A percentile compares a stretch with the other conserved stretches of the same genome.
Conservation (phyloP, 441 rosid species). For the Populus tomentosa region DNA sequence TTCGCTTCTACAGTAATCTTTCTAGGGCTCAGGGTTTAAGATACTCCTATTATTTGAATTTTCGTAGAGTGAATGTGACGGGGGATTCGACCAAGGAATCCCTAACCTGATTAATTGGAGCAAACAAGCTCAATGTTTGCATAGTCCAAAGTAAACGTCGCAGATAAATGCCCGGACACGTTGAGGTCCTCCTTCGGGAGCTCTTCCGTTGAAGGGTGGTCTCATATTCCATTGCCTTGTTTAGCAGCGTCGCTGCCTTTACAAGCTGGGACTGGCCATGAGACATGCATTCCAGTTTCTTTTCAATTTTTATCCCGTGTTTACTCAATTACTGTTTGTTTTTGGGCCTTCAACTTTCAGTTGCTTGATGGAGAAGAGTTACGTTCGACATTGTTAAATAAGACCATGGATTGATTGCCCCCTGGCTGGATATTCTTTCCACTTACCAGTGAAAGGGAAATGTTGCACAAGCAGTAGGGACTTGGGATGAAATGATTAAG, state of each 20-base stretch:
- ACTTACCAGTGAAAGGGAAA: neutral
- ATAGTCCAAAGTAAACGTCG: constrained; percentile 44
- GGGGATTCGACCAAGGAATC: constrained; percentile 23
- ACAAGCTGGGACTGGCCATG: constrained; percentile 48
- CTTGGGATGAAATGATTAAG: neutral
- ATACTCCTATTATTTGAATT: neutral
- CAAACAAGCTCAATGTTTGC: constrained; percentile 32
- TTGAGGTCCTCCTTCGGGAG: constrained; percentile 14
- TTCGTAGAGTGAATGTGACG: constrained; percentile 14
- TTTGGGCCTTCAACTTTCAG: neutral
- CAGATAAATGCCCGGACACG: constrained; percentile 23
- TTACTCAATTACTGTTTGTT: too few species aligned
- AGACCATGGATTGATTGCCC: neutral
- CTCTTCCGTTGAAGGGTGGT: constrained; percentile 18
- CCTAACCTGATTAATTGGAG: constrained; percentile 22
- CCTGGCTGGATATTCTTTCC: neutral
- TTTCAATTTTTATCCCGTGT: neutral
- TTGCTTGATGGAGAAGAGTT: neutral
- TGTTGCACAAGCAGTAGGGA: neutral
- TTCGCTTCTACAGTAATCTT: too few species aligned
- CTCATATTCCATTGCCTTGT: constrained; percentile 14
- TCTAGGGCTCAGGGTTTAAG: neutral
- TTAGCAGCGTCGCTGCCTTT: constrained; percentile 53
- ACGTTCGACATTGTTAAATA: neutral
- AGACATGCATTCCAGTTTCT: neutral